Base-by-base conservation (phyloP, 2,329 filamentous ascomycete genomes). In the Exutisphaerella laricina region DNA sequence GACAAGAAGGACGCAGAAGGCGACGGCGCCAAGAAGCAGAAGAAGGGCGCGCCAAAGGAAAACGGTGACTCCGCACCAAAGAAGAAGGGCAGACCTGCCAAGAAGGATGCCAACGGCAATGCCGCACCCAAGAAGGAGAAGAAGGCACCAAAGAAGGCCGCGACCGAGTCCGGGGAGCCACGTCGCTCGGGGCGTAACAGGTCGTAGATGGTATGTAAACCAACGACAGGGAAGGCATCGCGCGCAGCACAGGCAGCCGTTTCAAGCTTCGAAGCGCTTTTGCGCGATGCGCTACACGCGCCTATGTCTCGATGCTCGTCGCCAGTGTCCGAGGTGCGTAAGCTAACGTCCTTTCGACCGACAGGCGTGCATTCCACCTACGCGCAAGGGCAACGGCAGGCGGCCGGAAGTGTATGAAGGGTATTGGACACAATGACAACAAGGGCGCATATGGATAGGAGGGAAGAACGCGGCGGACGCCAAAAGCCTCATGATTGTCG, bases 71-170 rank as follows among this genome's bases (percentile, higher is more conserved):
- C n/a, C n/a, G 58, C 60, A 13, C 62, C 64, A 41, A 65, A 65
- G 58, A 66, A 65, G 60, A 62, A 63, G 49, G 69, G 69, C 30
- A 62, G 68, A 31, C 67, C 69, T 22, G 69, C 67, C 48, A 66
- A 66, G 49, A 57, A 57, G 29, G 63, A 62, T 20, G 49, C 54
- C 29, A 58, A 54, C 39, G 54, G 56, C 30, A 47, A 55, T 23
- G 53, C 55, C 17, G 45, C 49, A 29, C 46, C 55, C 16, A 65
- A 69, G 59, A 68, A 67, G 43, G 62, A 57, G 25, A 71, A 72
- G 62, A 66, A 63, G 50, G 58, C 66, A 53, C 65, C 70, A 21
- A 73, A 74, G 66, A 67, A 67, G 54, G 69, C 71, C 23, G 70
- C 71, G 8, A 73, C 71, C 21, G 70, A 66, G 38, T 63, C 66